Evolutionary conservation across 805 yeast genomes (phyloP), one percentile per base, ranked within the genome.

Genomic region (Candida verbasci): DNA sequence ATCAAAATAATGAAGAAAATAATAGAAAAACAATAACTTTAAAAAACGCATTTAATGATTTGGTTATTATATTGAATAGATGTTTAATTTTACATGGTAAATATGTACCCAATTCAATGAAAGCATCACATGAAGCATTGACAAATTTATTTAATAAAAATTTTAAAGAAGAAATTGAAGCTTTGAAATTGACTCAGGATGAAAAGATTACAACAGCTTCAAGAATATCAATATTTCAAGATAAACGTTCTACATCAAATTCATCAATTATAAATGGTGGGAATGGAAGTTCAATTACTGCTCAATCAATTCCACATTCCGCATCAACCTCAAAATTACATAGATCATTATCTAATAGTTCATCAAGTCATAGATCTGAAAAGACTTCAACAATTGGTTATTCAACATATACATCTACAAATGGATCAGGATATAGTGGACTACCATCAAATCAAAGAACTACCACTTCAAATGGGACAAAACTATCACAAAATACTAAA

Each of bases 31-130:
- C 63, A 26, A 53, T 63, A 36, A 55, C 63, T 42, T 63, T 71
- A 53, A 63, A 52, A 42, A 65, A 52, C 38, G 77, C 85, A 7
- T 85, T 85, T 58, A 68, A 77, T 50, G 88, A 82, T 52, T 70
- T 87, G 53, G 75, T 86, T 2, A 53, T 68, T n/a, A 70, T 82
- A 18, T 65, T 87, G 50, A 72, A 70, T 56, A 65, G 82, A 35
- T 80, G 93, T 53, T 67, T 87, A 40, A 64, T 70, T 15, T 67
- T 86, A 31, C 95, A 87, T 54, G 85, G 80, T 1, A 69, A 74
- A 46, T 63, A 84, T 40, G 70, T 84, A 11, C 76, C 84, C 2
- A 52, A 67, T 1, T 52, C 66, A 9, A 65, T 86, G 65, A 72
- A 63, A 46, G 71, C 74, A 2, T 73, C 86, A 16, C 96, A 87